These are phyloP conservation scores for Yamadazyma triangularis DNA, from an alignment of 1,139 yeast genomes.

Conservation along the genomic window DNA sequence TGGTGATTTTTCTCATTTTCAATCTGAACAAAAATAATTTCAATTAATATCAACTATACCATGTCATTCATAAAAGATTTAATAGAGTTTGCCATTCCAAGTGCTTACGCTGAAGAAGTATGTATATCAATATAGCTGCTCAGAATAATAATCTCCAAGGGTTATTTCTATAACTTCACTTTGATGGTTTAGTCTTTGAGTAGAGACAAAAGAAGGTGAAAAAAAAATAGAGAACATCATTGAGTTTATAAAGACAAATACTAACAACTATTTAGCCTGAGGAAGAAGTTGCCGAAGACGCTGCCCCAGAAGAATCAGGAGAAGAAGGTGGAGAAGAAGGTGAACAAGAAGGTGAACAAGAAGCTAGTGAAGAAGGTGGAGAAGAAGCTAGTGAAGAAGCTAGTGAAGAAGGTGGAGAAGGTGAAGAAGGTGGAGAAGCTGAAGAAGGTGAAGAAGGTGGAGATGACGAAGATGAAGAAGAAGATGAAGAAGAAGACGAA, in stretches of 20 bases:
- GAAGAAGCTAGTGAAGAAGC: constrained; percentile 22
- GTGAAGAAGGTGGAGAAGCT: constrained; percentile 33
- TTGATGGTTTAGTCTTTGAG: no score
- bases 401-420: constrained; percentile 21
- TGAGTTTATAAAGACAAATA: no score
- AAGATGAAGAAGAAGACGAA: constrained; percentile 66
- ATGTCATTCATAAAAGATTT: constrained; percentile 70
- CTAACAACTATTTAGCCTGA: constrained; percentile 5
- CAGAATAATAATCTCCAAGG: neutral
- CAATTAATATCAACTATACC: constrained; percentile 5
- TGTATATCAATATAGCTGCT: constrained; percentile 14
- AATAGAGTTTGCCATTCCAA: constrained; percentile 77
- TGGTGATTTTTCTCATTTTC: constrained; percentile 21
- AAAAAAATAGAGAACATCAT: no score
- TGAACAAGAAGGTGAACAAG: no score
- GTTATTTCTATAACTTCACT: neutral
- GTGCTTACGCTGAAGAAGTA: constrained; percentile 85
- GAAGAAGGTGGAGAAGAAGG: no score
- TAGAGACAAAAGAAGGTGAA: neutral
- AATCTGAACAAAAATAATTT: constrained; percentile 6
- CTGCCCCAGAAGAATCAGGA: no score
- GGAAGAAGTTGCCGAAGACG: constrained; percentile 17
- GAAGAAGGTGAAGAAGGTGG: constrained; percentile 43
- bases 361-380: no score
- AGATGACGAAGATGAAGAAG: constrained; percentile 59